Evolutionary conservation across 345 rosid species (phyloP).

Genomic region (Kandelia obovata): DNA sequence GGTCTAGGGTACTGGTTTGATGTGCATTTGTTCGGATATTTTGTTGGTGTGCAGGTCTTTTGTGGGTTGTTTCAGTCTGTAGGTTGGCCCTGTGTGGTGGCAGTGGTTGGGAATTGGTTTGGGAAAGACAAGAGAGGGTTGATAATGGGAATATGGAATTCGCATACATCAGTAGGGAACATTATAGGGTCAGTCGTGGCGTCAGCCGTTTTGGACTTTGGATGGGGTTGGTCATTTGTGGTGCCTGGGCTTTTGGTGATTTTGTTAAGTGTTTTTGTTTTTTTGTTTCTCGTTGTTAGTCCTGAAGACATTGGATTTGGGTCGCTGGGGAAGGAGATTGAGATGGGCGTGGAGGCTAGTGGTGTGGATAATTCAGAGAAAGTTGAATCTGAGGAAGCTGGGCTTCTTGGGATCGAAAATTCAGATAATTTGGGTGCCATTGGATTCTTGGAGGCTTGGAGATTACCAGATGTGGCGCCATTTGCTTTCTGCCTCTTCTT

Average conservation of each 20-base stretch:
- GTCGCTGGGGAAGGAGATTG: conserved; percentile 43
- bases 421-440: conserved; percentile 47
- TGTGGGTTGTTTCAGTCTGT: conserved; percentile 90
- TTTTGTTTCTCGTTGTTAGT: conserved; percentile 59
- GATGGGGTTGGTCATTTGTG: conserved; percentile 98
- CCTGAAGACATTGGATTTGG: conserved; percentile 72
- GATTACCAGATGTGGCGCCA: conserved; percentile 81
- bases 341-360: conserved; percentile 41
- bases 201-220: conserved; percentile 66
- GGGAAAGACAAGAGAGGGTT: conserved; percentile 88
- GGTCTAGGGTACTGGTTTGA: conserved; percentile 85
- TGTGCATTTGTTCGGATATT: conserved; percentile 55
- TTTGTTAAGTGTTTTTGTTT: conserved; percentile 55
- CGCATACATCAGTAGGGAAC: conserved; percentile 85
- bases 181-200: conserved; percentile 77
- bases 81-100: conserved; percentile 98
- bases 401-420: conserved; percentile 31
- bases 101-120: conserved; percentile 89
- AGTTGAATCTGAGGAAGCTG: conserved; percentile 55
- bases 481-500: conserved; percentile 86
- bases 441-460: conserved; percentile 87
- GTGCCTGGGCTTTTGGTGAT: conserved; percentile 71
- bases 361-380: conserved; percentile 36
- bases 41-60: conserved; percentile 58
- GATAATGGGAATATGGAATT: conserved; percentile 91